These are phyloP conservation scores for Lycium barbarum DNA, from an alignment of 257 asterid genomes.

Conservation along the genomic window DNA sequence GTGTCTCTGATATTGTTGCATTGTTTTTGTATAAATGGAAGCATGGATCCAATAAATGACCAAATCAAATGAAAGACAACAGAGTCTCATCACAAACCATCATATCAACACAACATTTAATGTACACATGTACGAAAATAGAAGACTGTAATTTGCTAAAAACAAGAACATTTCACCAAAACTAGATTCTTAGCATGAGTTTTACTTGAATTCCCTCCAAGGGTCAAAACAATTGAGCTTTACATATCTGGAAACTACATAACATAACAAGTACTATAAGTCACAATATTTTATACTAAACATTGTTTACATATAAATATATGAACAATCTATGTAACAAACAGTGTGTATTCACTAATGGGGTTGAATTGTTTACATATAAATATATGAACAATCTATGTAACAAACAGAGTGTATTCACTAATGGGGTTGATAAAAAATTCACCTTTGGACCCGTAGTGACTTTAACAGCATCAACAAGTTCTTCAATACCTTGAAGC, in stretches of 20 bases:
- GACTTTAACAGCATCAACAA: constrained; percentile 66
- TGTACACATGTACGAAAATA: no score
- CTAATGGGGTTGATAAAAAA: neutral
- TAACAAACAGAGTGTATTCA: neutral
- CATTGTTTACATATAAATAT: no score
- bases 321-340: no score
- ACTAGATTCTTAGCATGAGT: neutral
- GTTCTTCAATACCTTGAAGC: constrained; percentile 73
- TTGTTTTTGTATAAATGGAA: neutral
- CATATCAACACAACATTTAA: neutral
- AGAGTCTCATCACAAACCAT: neutral
- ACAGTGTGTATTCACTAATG: no score
- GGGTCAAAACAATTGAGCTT: no score
- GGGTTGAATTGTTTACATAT: no score
- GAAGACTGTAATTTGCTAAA: neutral
- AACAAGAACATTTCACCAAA: neutral
- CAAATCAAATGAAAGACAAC: constrained; percentile 4
- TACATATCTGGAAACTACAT: no score
- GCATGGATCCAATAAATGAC: neutral
- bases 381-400: no score
- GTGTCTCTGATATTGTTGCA: neutral
- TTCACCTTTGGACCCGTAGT: constrained; percentile 73
- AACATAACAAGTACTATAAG: no score
- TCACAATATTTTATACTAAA: no score
- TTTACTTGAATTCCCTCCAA: no score